Evolutionary conservation across 176 grass and related monocot genomes (phyloP), one percentile per base, ranked within the genome.

Genomic region (Carex cristatella): DNA sequence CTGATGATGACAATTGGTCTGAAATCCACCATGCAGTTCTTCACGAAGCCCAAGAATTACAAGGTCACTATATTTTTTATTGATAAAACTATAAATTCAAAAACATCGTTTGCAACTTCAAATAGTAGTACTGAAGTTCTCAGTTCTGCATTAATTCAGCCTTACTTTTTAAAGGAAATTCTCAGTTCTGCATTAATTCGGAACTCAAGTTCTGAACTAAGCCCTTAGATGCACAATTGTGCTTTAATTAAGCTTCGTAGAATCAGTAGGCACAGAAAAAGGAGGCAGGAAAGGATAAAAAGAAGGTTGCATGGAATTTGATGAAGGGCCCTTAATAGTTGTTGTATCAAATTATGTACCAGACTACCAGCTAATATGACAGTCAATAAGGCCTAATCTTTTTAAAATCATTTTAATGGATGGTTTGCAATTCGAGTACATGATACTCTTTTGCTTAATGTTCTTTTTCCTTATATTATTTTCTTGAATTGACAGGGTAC

Each of bases 1-100:
- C 69, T 99, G 72, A 94, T 94, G 89, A 48, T 99, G 87, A 95
- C 96, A 27, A 99, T 95, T 84, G 96, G 96, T 19, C 87, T 99
- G 66, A 99, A 95, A 87, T 99, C 96, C 89, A 95, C 96, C 14
- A 92, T 99, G 96, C 96, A 99, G 35, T 99, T 99, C 86, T 99
- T 99, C 81, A 94, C 88, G 66, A 99, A 95, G 61, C 96, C 88
- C 72, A 99, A 99, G 79, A 99, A 99, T 73, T 99, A 94, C 81
- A 99, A 99, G 96, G 96, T 98, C 84, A 14, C 11, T 79, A 31
- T 14, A 51, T 61, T 27, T 40, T 46, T 49, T 82, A 65, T 46
- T 44, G 37, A 82, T 63, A 9, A 9, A 31, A 28, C 61, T 15
- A 64, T 28, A 13, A 63, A 30, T 82, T 28, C 10, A 65, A 48